phyloP scores from a whole-genome alignment of 805 yeast genomes.

The Yarrowia phangngaensis region DNA sequence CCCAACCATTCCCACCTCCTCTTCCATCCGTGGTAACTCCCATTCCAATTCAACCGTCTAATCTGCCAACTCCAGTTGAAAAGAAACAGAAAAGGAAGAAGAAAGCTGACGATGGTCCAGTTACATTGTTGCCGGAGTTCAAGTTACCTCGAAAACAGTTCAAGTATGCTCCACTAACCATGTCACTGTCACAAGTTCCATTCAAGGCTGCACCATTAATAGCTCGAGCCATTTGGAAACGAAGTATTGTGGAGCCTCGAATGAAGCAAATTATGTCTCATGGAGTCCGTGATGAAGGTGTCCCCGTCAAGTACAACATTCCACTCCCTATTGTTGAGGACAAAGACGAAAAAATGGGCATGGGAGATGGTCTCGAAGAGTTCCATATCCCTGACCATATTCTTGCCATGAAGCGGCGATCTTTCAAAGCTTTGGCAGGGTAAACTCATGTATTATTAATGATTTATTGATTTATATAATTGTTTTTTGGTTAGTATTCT shows the following conservation, averaged over 20 bases:
- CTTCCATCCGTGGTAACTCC: background rate
- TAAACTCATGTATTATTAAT: too few species aligned
- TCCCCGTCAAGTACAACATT: conserved; percentile 23
- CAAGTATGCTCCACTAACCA: conserved; percentile 16
- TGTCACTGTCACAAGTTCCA: conserved; percentile 9
- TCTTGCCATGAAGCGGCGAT: conserved; percentile 3
- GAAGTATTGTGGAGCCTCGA: conserved; percentile 15
- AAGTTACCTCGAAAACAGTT: conserved; percentile 17
- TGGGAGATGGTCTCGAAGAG: conserved; percentile 24
- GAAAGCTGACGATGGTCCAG: conserved; percentile 25
- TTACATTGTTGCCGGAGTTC: conserved; percentile 6
- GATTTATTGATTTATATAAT: too few species aligned
- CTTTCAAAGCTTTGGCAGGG: background rate
- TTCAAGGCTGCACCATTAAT: conserved; percentile 16
- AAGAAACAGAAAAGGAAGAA: conserved; percentile 23
- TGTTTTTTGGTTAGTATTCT: background rate
- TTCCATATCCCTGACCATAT: conserved; percentile 10
- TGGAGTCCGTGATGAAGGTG: conserved; percentile 24
- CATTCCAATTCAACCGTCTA: conserved; percentile 1
- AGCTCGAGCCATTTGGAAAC: conserved; percentile 25
- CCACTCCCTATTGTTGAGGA: conserved; percentile 11
- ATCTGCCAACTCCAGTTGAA: background rate
- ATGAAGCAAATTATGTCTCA: conserved; percentile 18
- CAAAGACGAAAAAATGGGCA: conserved; percentile 22
- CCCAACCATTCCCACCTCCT: background rate